A percentile compares a stretch with the other conserved stretches of the same genome.
Evolutionary conservation across 148 eudicot genomes (phyloP).

Genomic region (Pharnaceum exiguum): DNA sequence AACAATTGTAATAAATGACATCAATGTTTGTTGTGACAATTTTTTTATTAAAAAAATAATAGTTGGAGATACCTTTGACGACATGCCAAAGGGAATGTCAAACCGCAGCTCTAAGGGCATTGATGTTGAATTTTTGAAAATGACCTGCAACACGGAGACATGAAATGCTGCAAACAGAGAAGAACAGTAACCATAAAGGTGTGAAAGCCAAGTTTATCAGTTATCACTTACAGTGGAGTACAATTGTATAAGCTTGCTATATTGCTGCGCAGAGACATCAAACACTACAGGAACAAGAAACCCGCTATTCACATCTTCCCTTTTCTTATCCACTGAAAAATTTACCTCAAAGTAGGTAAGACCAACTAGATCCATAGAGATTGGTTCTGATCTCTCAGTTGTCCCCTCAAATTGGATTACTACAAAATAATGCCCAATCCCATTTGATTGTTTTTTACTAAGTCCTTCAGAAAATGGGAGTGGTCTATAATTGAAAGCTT

Average conservation of each 20-base stretch:
- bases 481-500: conserved; percentile 43
- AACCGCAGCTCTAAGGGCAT: conserved; percentile 78
- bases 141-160: conserved; percentile 51
- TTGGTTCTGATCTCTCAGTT: conserved; percentile 61
- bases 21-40: not conserved
- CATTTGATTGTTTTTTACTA: conserved; percentile 44
- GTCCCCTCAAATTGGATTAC: conserved; percentile 80
- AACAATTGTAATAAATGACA: not conserved
- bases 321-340: conserved; percentile 59
- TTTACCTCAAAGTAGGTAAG: conserved; percentile 78
- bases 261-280: conserved; percentile 83
- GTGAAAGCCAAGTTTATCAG: not conserved
- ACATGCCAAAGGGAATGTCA: conserved; percentile 90
- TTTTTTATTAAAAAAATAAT: no score
- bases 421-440: conserved; percentile 67
- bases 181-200: not conserved
- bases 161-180: not conserved
- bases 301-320: conserved; percentile 36
- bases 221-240: conserved; percentile 81
- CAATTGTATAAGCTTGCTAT: conserved; percentile 75
- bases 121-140: conserved; percentile 73
- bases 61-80: conserved; percentile 66
- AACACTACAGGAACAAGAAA: conserved; percentile 84
- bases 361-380: conserved; percentile 96
- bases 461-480: conserved; percentile 65